A percentile compares a stretch with the other conserved stretches of the same genome.
Conservation (phyloP, 2,329 filamentous ascomycete species). For the Alternaria brassicae region DNA sequence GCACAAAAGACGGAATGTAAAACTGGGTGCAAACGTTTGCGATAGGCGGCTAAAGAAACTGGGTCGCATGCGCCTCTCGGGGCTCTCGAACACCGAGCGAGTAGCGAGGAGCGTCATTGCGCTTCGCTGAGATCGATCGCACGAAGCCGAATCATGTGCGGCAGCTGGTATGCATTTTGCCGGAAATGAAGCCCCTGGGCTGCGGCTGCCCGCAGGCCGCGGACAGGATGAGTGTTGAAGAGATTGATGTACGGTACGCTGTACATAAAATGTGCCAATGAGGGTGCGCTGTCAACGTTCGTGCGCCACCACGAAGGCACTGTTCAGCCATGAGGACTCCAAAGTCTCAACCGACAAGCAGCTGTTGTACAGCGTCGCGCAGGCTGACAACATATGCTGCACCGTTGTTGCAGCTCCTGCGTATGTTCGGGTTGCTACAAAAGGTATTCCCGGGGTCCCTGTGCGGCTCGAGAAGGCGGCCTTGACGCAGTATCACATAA, state of each 20-base stretch:
- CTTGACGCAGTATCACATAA: not conserved
- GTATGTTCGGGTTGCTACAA: not conserved
- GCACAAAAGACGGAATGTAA: not conserved
- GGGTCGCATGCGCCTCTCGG: conserved; percentile 7
- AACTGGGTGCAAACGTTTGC: conserved; percentile 1
- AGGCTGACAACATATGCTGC: conserved; percentile 4
- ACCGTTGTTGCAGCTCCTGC: not conserved
- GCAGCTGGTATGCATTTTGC: not conserved
- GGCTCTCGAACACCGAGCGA: conserved; percentile 11
- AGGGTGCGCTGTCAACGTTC: not conserved
- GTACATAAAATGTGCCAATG: not conserved
- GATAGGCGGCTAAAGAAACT: conserved; percentile 1
- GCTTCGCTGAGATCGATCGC: conserved; percentile 15
- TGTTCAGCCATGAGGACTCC: conserved; percentile 1
- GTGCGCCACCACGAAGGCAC: not conserved
- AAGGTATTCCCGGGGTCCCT: not conserved
- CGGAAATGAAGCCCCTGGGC: conserved; percentile 1
- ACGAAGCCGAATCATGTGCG: not conserved
- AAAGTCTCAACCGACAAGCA: not conserved
- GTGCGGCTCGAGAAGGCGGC: conserved; percentile 9
- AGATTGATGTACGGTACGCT: not conserved
- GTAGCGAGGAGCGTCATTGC: conserved; percentile 4
- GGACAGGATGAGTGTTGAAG: not conserved
- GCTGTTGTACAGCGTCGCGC: not conserved
- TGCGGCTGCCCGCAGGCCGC: not conserved